A percentile compares a stretch with the other conserved stretches of the same genome.
These are phyloP conservation scores for Casaregolazyma lundiana DNA, from an alignment of 1,139 yeast species.

Conservation along the genomic window DNA sequence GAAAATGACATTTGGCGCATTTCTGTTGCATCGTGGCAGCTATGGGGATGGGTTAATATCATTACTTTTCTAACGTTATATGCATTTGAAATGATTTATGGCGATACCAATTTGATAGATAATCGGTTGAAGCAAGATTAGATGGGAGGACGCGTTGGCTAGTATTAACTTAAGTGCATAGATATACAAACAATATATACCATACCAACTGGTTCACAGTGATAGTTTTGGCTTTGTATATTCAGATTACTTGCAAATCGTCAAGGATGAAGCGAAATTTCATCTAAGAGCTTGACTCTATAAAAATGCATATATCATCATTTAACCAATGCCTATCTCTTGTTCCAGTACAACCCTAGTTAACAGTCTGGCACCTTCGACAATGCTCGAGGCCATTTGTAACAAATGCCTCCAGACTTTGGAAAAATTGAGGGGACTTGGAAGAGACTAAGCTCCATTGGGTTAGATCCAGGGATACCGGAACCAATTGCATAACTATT, in stretches of 20 bases:
- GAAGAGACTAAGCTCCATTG: slow-evolving; percentile 84
- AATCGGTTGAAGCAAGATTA: slow-evolving; percentile 8
- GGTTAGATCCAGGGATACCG: slow-evolving; percentile 44
- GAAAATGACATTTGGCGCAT: slow-evolving; percentile 46
- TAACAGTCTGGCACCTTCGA: slow-evolving; percentile 61
- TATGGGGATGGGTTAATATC: slow-evolving; percentile 96
- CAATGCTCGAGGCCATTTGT: slow-evolving; percentile 49
- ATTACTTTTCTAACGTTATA: slow-evolving; percentile 74
- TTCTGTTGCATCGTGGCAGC: slow-evolving; percentile 62
- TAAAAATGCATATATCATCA: slow-evolving; percentile 32
- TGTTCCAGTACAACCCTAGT: slow-evolving; percentile 42
- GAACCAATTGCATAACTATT: slow-evolving; percentile 75
- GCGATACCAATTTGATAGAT: slow-evolving; percentile 28
- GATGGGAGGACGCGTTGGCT: too few species aligned
- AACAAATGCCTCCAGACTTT: slow-evolving; percentile 12
- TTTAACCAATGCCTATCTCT: slow-evolving; percentile 62
- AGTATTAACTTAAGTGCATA: too few species aligned
- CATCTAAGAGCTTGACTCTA: slow-evolving; percentile 91
- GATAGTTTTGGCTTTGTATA: too few species aligned
- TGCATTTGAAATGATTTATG: slow-evolving; percentile 60
- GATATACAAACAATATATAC: background rate
- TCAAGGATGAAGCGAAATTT: slow-evolving; percentile 38
- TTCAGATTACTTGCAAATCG: slow-evolving; percentile 37
- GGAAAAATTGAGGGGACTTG: slow-evolving; percentile 34
- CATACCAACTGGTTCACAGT: slow-evolving; percentile 16